A percentile compares a stretch with the other conserved stretches of the same genome.
phyloP scores from a whole-genome alignment of 768 basidiomycete species.

The Xerocomus brunneocitrinus region DNA sequence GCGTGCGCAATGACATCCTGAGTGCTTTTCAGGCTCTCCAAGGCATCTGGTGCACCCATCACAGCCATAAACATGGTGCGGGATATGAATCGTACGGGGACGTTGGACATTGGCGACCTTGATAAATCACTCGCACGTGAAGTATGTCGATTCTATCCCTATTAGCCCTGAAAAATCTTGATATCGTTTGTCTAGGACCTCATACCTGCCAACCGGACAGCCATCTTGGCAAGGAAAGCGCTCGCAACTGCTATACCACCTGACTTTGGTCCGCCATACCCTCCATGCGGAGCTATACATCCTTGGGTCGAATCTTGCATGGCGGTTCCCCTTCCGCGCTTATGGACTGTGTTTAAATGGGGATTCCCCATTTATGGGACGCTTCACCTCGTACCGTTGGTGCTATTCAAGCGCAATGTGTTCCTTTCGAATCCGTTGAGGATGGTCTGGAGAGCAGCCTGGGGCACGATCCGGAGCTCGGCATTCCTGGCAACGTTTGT shows the following conservation, averaged over 20 bases:
- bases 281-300: conserved; percentile 71
- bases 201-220: conserved; percentile 45
- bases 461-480: conserved; percentile 78
- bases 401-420: conserved; percentile 71
- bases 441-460: conserved; percentile 58
- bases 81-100: conserved; percentile 53
- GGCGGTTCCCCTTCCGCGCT: conserved; percentile 47
- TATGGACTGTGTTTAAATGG: conserved; percentile 79
- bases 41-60: conserved; percentile 59
- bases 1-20: not conserved
- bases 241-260: conserved; percentile 29
- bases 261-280: conserved; percentile 49
- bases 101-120: conserved; percentile 52
- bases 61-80: conserved; percentile 59
- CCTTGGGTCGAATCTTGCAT: conserved; percentile 58
- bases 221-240: conserved; percentile 43
- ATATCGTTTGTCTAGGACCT: conserved; percentile 42
- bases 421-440: conserved; percentile 63
- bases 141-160: conserved; percentile 32
- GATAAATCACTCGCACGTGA: conserved; percentile 47
- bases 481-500: conserved; percentile 86
- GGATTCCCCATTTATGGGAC: conserved; percentile 84
- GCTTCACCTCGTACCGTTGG: conserved; percentile 80
- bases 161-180: not conserved
- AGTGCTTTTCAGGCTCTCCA: conserved; percentile 56